Conservation (phyloP, 768 basidiomycete species). For the Daedaleopsis sinensis region DNA sequence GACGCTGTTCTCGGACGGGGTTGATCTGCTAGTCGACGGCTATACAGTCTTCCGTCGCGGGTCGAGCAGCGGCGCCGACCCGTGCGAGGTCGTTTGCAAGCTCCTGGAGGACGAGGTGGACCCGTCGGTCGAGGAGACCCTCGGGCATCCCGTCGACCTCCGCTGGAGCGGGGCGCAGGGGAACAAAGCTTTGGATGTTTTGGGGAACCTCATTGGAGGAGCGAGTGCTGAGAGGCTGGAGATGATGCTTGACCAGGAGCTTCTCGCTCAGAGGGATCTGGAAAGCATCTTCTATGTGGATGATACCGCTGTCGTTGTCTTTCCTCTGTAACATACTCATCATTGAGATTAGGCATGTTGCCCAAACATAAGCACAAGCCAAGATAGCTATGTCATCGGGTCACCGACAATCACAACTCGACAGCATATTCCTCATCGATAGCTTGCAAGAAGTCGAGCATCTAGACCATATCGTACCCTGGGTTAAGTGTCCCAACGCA, state of each 20-base stretch:
- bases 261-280: not conserved
- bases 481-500: slow-evolving; percentile 1
- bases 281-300: slow-evolving; percentile 4
- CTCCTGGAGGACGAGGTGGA: slow-evolving; percentile 4
- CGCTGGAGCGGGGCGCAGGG: slow-evolving; percentile 6
- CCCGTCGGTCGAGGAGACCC: not conserved
- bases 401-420: not conserved
- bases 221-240: not conserved
- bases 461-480: slow-evolving; percentile 39
- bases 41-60: not conserved
- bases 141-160: slow-evolving; percentile 1
- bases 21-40: slow-evolving; percentile 13
- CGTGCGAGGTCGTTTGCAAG: slow-evolving; percentile 1
- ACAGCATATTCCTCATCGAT: slow-evolving; percentile 56
- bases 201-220: slow-evolving; percentile 8
- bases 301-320: slow-evolving; percentile 6
- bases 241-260: slow-evolving; percentile 1
- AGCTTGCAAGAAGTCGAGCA: slow-evolving; percentile 62
- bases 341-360: not conserved
- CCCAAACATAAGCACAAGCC: not conserved
- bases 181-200: slow-evolving; percentile 6
- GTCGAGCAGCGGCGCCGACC: slow-evolving; percentile 4
- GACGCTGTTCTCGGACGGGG: slow-evolving; percentile 11
- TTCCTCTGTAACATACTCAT: not conserved
- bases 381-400: not conserved